Percentiles rank a stretch among this genome's conserved stretches.
Evolutionary conservation across 2,329 filamentous ascomycete genomes (phyloP).

Genomic region (Acarospora socialis): DNA sequence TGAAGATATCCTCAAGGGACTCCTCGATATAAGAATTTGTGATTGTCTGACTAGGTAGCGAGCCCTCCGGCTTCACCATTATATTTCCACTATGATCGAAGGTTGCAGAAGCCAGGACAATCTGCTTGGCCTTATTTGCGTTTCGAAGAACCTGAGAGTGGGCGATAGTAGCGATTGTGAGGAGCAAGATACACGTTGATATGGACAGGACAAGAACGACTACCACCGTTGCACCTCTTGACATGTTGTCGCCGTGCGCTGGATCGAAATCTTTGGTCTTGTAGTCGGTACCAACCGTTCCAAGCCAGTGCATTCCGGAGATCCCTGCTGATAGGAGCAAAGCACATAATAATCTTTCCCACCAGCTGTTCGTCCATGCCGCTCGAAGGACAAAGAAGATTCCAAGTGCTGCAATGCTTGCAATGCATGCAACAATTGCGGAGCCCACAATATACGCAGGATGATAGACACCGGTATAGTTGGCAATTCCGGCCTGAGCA

Average conservation of each 20-base stretch:
- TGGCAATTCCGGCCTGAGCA: constrained; percentile 64
- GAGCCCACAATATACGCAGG: constrained; percentile 50
- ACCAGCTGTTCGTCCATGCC: constrained; percentile 67
- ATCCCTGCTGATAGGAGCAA: constrained; percentile 58
- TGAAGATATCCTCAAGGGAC: constrained; percentile 59
- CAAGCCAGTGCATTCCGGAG: constrained; percentile 78
- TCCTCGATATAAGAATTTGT: constrained; percentile 61
- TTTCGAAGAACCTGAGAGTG: constrained; percentile 38
- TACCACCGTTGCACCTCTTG: constrained; percentile 53
- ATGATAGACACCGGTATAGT: constrained; percentile 54
- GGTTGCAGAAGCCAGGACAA: constrained; percentile 32
- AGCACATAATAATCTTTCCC: constrained; percentile 55
- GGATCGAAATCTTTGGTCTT: constrained; percentile 36
- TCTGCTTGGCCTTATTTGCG: constrained; percentile 45
- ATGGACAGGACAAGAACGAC: constrained; percentile 57
- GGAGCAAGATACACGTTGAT: constrained; percentile 45
- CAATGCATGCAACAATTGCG: constrained; percentile 54
- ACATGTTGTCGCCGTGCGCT: constrained; percentile 27
- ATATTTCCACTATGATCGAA: constrained; percentile 28
- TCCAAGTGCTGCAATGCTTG: constrained; percentile 53
- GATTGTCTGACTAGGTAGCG: constrained; percentile 45
- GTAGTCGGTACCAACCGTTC: constrained; percentile 57
- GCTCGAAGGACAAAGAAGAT: constrained; percentile 66
- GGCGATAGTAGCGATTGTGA: constrained; percentile 39
- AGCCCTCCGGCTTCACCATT: constrained; percentile 30